Percentiles rank a stretch among this genome's conserved stretches.
Evolutionary conservation across 2,329 filamentous ascomycete species (phyloP).

Genomic region (Cadophora gregata): DNA sequence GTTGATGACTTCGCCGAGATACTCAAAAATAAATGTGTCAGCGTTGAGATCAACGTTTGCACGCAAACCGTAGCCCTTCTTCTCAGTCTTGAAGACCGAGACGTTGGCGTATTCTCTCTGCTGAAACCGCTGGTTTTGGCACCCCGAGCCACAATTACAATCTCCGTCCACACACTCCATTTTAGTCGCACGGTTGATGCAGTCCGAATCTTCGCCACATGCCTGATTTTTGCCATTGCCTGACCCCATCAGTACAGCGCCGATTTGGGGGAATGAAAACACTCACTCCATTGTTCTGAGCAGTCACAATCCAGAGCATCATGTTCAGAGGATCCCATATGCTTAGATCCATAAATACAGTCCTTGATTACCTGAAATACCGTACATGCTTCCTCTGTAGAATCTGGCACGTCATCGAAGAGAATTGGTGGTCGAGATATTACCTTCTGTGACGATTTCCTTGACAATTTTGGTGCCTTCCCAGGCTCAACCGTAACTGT

Average conservation of each 20-base stretch:
- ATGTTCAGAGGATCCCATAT: conserved; percentile 89
- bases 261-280: conserved; percentile 25
- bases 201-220: conserved; percentile 95
- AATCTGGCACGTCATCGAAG: conserved; percentile 78
- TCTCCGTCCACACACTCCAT: conserved; percentile 89
- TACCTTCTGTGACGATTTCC: conserved; percentile 76
- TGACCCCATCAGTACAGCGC: conserved; percentile 48
- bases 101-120: conserved; percentile 88
- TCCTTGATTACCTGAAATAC: conserved; percentile 82
- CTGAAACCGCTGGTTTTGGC: conserved; percentile 95
- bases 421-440: conserved; percentile 66
- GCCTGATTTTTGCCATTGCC: conserved; percentile 75
- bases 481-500: conserved; percentile 67
- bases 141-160: conserved; percentile 85
- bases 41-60: conserved; percentile 77
- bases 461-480: conserved; percentile 73
- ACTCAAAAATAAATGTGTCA: conserved; percentile 96
- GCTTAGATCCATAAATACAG: conserved; percentile 90
- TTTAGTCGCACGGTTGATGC: conserved; percentile 97
- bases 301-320: conserved; percentile 95
- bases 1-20: conserved; percentile 97
- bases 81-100: conserved; percentile 95
- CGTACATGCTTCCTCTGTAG: conserved; percentile 74
- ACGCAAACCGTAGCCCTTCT: conserved; percentile 94
- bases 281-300: conserved; percentile 91